Conservation (phyloP, 2,329 filamentous ascomycete genomes). For the Exophiala sp. region DNA sequence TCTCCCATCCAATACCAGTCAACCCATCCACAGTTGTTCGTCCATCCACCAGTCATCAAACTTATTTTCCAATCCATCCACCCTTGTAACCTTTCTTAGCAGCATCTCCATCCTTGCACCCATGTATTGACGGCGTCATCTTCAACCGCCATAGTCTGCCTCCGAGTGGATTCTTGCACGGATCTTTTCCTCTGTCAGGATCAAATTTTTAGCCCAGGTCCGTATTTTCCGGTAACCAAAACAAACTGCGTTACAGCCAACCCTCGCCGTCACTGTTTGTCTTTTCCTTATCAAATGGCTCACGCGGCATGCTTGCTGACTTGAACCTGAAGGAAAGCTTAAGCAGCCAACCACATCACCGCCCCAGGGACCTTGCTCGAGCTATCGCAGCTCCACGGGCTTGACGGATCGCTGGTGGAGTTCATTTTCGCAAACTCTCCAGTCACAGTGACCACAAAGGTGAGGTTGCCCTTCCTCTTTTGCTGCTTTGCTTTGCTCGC, state of each 20-base stretch:
- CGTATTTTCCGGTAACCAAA: slow-evolving; percentile 19
- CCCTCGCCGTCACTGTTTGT: slow-evolving; percentile 7
- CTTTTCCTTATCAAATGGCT: slow-evolving; percentile 29
- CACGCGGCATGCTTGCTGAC: slow-evolving; percentile 30
- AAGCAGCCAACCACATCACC: slow-evolving; percentile 30
- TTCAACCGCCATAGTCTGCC: slow-evolving; percentile 7
- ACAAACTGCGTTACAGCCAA: slow-evolving; percentile 16
- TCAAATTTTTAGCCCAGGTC: slow-evolving; percentile 12
- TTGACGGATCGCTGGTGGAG: slow-evolving; percentile 29
- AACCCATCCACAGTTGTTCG: not conserved
- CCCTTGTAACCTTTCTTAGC: not conserved
- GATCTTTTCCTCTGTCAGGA: slow-evolving; percentile 5
- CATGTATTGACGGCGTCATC: slow-evolving; percentile 10
- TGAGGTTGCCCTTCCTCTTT: slow-evolving; percentile 24
- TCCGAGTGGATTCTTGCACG: slow-evolving; percentile 6
- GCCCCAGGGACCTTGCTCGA: slow-evolving; percentile 24
- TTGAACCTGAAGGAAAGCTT: slow-evolving; percentile 29
- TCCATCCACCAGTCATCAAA: not conserved
- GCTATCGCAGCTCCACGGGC: slow-evolving; percentile 30
- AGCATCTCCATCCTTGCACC: slow-evolving; percentile 19
- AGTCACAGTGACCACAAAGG: slow-evolving; percentile 24
- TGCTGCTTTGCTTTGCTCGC: slow-evolving; percentile 22
- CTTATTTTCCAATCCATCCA: slow-evolving; percentile 1
- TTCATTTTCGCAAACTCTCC: slow-evolving; percentile 25
- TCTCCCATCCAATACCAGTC: no score